A percentile compares a stretch with the other conserved stretches of the same genome.
Evolutionary conservation across 345 rosid species (phyloP).

Genomic region (Turritis glabra): DNA sequence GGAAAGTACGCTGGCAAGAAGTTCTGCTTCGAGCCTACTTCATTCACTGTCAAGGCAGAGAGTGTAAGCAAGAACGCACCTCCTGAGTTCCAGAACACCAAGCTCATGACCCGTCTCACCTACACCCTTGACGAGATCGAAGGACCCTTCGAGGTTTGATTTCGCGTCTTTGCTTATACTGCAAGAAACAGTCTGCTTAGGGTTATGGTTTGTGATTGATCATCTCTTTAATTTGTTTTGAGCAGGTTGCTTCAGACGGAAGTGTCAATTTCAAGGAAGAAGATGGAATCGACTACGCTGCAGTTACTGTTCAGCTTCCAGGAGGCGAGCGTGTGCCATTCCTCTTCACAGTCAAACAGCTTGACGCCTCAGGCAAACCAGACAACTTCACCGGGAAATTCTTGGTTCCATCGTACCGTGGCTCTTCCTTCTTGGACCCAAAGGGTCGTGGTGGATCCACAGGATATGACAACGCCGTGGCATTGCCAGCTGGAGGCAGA

Average conservation of each 20-base stretch:
- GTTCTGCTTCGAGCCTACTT: slow-evolving; percentile 91
- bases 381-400: slow-evolving; percentile 74
- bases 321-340: slow-evolving; percentile 96
- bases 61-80: slow-evolving; percentile 78
- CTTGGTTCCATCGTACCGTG: slow-evolving; percentile 88
- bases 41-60: slow-evolving; percentile 96
- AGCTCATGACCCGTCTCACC: slow-evolving; percentile 97
- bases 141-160: slow-evolving; percentile 81
- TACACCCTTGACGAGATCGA: slow-evolving; percentile 96
- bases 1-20: slow-evolving; percentile 89
- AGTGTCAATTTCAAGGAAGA: slow-evolving; percentile 79
- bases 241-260: slow-evolving; percentile 56
- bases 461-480: slow-evolving; percentile 88
- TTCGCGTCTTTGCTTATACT: not conserved
- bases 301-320: slow-evolving; percentile 92
- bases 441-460: slow-evolving; percentile 96
- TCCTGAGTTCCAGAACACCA: slow-evolving; percentile 88
- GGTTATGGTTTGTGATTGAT: slow-evolving; percentile 14
- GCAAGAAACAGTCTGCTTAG: not conserved
- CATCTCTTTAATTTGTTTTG: not conserved
- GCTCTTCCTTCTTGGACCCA: slow-evolving; percentile 96
- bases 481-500: slow-evolving; percentile 78
- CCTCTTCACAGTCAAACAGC: slow-evolving; percentile 87
- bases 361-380: slow-evolving; percentile 89
- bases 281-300: slow-evolving; percentile 94